Conservation (phyloP, 768 basidiomycete genomes). For the Lactarius hatsudake region DNA sequence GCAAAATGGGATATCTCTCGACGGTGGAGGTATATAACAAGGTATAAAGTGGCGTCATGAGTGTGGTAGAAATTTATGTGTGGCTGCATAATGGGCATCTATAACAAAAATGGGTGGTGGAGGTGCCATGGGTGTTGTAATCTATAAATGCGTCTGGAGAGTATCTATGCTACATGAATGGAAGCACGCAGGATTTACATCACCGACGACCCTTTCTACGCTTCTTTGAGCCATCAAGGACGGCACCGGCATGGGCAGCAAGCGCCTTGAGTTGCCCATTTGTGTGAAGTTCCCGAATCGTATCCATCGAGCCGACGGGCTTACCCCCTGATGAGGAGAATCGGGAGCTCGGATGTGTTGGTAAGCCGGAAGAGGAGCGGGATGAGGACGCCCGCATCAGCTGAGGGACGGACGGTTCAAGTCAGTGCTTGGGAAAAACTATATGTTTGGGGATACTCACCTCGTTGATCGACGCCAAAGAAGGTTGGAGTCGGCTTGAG, state of each 20-base stretch:
- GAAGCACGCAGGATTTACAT: constrained; percentile 4
- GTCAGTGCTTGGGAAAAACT: not conserved
- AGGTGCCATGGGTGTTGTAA: not conserved
- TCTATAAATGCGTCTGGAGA: constrained; percentile 9
- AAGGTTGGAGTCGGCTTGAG: constrained; percentile 62
- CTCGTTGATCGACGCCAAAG: constrained; percentile 68
- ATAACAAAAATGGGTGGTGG: not conserved
- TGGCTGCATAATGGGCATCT: not conserved
- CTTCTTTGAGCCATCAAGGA: constrained; percentile 51
- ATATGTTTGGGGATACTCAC: constrained; percentile 29
- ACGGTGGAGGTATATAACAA: not conserved
- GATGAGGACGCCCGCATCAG: constrained; percentile 60
- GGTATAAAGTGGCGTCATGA: not conserved
- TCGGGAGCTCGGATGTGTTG: constrained; percentile 49
- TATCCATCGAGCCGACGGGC: constrained; percentile 49
- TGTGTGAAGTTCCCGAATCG: constrained; percentile 50
- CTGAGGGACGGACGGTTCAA: constrained; percentile 30
- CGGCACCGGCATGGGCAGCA: constrained; percentile 55
- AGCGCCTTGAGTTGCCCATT: constrained; percentile 51
- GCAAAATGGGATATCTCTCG: not conserved
- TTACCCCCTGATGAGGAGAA: constrained; percentile 69
- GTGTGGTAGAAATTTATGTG: not conserved
- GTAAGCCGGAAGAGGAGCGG: constrained; percentile 66
- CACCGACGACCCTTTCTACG: constrained; percentile 35
- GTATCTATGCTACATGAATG: constrained; percentile 13